Conservation (phyloP, 1,284 basidiomycete species). For the Ceratobasidium sp. region DNA sequence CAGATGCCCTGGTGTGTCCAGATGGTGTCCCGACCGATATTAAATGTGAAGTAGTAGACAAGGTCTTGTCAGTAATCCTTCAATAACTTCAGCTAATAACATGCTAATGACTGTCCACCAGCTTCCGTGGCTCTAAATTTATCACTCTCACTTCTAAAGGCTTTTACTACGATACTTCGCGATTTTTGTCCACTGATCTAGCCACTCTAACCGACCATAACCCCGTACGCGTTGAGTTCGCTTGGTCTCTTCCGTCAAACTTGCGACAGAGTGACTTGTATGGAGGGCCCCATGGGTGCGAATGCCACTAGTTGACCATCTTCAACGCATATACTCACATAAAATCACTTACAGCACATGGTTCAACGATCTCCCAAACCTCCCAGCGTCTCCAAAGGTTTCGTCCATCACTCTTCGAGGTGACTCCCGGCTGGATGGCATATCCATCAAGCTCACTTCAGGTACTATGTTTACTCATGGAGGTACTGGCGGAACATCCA, state of each 20-base stretch:
- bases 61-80: conserved; percentile 47
- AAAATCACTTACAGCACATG: not conserved
- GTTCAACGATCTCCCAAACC: conserved; percentile 48
- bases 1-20: conserved; percentile 48
- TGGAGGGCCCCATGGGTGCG: conserved; percentile 52
- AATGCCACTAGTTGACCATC: too few species aligned
- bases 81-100: not conserved
- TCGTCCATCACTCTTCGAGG: conserved; percentile 50
- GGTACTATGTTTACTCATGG: conserved; percentile 49
- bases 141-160: conserved; percentile 47
- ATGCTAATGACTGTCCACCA: not conserved
- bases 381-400: conserved; percentile 42
- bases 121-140: conserved; percentile 46
- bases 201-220: conserved; percentile 53
- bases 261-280: conserved; percentile 50
- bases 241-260: conserved; percentile 50
- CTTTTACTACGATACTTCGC: conserved; percentile 50
- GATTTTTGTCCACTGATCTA: conserved; percentile 49
- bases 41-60: conserved; percentile 53
- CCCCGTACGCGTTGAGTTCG: conserved; percentile 49
- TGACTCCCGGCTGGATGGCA: conserved; percentile 49
- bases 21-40: conserved; percentile 49
- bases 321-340: not conserved
- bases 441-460: conserved; percentile 46
- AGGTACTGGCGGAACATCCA: conserved; percentile 51